Conservation (phyloP, 805 yeast species). For the Millerozyma acaciae region DNA sequence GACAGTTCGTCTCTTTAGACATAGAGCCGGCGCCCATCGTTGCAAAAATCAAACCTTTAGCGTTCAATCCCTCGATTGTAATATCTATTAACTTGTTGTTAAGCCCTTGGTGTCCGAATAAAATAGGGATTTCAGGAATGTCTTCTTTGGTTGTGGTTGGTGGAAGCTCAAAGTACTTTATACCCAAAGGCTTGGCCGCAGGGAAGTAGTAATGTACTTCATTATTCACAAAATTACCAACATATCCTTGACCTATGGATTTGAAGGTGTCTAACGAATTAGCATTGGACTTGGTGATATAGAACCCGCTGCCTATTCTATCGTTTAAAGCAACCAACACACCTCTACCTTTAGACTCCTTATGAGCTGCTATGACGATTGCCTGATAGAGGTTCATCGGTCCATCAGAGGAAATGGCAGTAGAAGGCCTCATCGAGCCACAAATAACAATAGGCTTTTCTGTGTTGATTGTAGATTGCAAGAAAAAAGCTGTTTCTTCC, state of each 20-base stretch:
- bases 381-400: conserved; percentile 72
- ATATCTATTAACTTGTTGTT: conserved; percentile 45
- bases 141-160: conserved; percentile 11
- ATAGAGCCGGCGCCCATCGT: conserved; percentile 72
- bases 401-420: conserved; percentile 68
- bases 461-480: conserved; percentile 45
- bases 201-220: conserved; percentile 64
- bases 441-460: conserved; percentile 60
- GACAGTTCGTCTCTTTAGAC: conserved; percentile 46
- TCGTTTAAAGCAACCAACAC: conserved; percentile 64
- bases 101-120: conserved; percentile 62
- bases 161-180: conserved; percentile 37
- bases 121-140: conserved; percentile 48
- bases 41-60: conserved; percentile 59
- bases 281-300: conserved; percentile 67
- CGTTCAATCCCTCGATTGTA: conserved; percentile 41
- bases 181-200: conserved; percentile 54
- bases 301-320: conserved; percentile 65
- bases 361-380: conserved; percentile 55
- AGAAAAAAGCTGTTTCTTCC: conserved; percentile 64
- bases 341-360: conserved; percentile 52
- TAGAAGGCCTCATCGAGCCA: conserved; percentile 74
- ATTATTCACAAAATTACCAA: conserved; percentile 67
- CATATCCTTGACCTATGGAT: conserved; percentile 62
- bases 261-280: conserved; percentile 69